Evolutionary conservation across 2,329 filamentous ascomycete species (phyloP).

Genomic region (Colletotrichum costaricense): DNA sequence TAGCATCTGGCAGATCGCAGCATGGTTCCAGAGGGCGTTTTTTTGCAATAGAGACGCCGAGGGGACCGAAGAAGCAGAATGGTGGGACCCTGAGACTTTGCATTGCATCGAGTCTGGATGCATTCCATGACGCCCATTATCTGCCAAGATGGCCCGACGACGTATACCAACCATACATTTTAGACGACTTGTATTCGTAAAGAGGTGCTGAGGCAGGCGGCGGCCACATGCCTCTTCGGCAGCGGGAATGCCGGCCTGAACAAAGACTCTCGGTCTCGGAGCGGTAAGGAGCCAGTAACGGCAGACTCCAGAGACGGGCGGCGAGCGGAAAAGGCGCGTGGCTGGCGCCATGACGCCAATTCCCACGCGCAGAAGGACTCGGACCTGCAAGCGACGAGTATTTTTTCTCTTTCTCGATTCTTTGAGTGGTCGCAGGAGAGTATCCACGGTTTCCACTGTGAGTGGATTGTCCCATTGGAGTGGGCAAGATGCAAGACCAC

Average conservation of each 20-base stretch:
- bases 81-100: neutral
- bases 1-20: neutral
- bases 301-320: constrained; percentile 5
- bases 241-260: neutral
- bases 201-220: neutral
- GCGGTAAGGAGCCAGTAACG: neutral
- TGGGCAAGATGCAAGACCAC: constrained; percentile 26
- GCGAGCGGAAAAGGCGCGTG: constrained; percentile 23
- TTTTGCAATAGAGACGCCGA: neutral
- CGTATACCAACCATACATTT: neutral
- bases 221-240: constrained; percentile 6
- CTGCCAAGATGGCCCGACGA: neutral
- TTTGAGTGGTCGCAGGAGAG: constrained; percentile 6
- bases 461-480: constrained; percentile 30
- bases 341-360: constrained; percentile 26
- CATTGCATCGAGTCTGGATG: neutral
- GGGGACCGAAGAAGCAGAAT: neutral
- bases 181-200: neutral
- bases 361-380: neutral
- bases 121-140: neutral
- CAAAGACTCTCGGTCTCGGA: constrained; percentile 8
- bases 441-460: constrained; percentile 18
- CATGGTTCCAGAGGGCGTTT: neutral
- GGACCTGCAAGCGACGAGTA: neutral
- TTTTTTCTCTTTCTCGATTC: neutral